A percentile compares a stretch with the other conserved stretches of the same genome.
These are phyloP conservation scores for Ustilago sp. DNA, from an alignment of 1,284 basidiomycete species.

Conservation along the genomic window DNA sequence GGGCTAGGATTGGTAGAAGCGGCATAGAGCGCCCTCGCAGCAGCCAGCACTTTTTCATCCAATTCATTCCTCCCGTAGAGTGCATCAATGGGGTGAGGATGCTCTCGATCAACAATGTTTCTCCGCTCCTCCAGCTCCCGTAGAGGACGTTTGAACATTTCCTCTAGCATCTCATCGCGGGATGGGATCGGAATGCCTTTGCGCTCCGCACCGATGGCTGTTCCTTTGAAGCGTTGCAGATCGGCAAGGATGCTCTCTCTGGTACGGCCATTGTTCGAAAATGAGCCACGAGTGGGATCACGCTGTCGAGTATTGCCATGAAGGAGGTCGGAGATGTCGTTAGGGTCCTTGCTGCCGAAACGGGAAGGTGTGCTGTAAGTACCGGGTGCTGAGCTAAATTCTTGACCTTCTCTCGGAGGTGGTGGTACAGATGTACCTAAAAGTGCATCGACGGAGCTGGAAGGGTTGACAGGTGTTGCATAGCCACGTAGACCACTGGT, in stretches of 20 bases:
- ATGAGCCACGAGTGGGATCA: slow-evolving; percentile 14
- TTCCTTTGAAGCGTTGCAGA: slow-evolving; percentile 45
- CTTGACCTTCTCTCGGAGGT: slow-evolving; percentile 40
- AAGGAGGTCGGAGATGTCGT: slow-evolving; percentile 55
- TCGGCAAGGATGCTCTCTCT: slow-evolving; percentile 25
- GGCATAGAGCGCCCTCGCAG: slow-evolving; percentile 48
- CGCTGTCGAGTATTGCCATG: slow-evolving; percentile 22
- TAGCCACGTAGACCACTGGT: slow-evolving; percentile 10
- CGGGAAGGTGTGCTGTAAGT: slow-evolving; percentile 25
- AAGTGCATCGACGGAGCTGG: slow-evolving; percentile 59
- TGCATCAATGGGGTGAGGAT: slow-evolving; percentile 59
- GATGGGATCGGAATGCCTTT: slow-evolving; percentile 49
- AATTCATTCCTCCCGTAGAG: slow-evolving; percentile 59
- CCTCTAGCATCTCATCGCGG: slow-evolving; percentile 51
- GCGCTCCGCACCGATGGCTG: slow-evolving; percentile 45
- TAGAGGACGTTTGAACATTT: slow-evolving; percentile 50
- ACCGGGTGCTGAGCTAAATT: slow-evolving; percentile 18
- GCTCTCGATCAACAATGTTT: slow-evolving; percentile 47
- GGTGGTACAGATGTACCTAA: slow-evolving; percentile 58
- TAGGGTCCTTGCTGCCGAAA: slow-evolving; percentile 47
- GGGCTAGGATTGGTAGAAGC: slow-evolving; percentile 17
- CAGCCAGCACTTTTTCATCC: slow-evolving; percentile 58
- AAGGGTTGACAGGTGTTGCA: slow-evolving; percentile 59
- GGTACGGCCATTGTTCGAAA: slow-evolving; percentile 5
- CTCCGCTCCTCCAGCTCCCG: slow-evolving; percentile 40